phyloP scores from a whole-genome alignment of 305 asterid genomes.

The Fraxinus baroniana region DNA sequence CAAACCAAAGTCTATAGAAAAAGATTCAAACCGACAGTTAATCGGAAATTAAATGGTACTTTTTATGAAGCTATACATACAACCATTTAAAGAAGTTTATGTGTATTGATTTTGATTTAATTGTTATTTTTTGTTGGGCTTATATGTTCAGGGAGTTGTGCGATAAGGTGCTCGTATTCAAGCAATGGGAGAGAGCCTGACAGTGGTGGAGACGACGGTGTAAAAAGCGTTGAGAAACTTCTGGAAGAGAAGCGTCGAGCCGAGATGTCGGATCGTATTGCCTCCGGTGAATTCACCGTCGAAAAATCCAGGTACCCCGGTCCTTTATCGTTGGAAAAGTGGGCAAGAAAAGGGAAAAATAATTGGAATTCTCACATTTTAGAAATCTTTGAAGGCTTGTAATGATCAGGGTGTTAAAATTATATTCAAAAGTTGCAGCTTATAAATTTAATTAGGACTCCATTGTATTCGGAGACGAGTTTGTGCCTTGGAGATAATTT shows the following conservation, averaged over 20 bases:
- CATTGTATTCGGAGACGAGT: background rate
- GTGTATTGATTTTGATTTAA: background rate
- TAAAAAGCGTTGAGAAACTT: slow-evolving; percentile 58
- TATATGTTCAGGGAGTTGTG: slow-evolving; percentile 43
- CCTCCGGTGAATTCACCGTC: slow-evolving; percentile 82
- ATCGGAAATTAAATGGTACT: slow-evolving; percentile 44
- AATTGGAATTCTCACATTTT: background rate
- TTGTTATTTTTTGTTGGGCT: background rate
- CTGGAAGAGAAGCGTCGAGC: slow-evolving; percentile 66
- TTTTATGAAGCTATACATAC: slow-evolving; percentile 12
- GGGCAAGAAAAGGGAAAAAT: background rate
- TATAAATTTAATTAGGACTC: background rate
- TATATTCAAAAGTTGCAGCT: background rate
- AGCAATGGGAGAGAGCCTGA: slow-evolving; percentile 45
- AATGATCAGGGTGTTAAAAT: background rate
- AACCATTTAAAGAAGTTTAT: background rate
- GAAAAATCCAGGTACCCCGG: slow-evolving; percentile 55
- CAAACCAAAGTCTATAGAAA: slow-evolving; percentile 24
- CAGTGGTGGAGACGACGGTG: slow-evolving; percentile 30
- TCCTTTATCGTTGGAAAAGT: background rate
- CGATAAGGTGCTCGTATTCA: slow-evolving; percentile 57
- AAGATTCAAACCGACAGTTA: slow-evolving; percentile 28
- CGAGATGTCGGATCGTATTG: slow-evolving; percentile 83
- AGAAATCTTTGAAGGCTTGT: background rate
- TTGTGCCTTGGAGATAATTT: background rate